Evolutionary conservation across 2,329 filamentous ascomycete species (phyloP), one percentile per base, ranked within the genome.

Genomic region (Lasiodiplodia hormozganensis): DNA sequence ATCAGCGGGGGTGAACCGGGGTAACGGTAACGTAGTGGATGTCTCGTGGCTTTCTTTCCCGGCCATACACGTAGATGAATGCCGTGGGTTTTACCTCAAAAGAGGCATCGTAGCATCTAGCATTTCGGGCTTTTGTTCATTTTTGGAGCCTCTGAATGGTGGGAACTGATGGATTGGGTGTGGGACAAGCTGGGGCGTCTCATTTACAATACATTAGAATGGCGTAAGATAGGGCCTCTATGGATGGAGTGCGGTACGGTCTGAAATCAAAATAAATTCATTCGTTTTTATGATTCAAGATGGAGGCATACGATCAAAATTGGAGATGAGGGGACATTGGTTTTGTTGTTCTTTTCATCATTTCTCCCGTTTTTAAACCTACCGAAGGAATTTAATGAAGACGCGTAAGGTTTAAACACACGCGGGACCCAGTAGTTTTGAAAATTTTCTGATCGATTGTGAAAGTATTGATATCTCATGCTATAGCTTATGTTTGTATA

Each of bases 121-220:
- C 31, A 34, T 47, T 47, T 47, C n/a, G 43, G 43, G 6, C n/a
- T 47, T 47, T 16, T 47, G 43, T 47, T 21, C 8, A 14, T 47
- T 47, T 47, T 47, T 2, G 18, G 40, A 18, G 43, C n/a, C 43
- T 21, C 43, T 47, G 43, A 47, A 47, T 28, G 51, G 8, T 52
- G 3, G 21, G 49, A 52, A 11, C 43, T n/a, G n/a, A n/a, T 47
- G 7, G 18, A 21, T 47, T 47, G 43, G 43, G 43, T 12, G n/a
- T n/a, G 43, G 43, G n/a, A 47, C 43, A 47, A 47, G 18, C 43
- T 11, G 18, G 43, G 43, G 43, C 18, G 43, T n/a, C 5, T n/a
- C n/a, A 14, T 47, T 47, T 47, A n/a, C 43, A 53, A 25, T 28
- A 53, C 51, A 53, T 28, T 53, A 53, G 51, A 53, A 53, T 53